Percentiles rank a stretch among this genome's conserved stretches.
Conservation (phyloP, 495 filamentous ascomycete genomes). For the Terfezia claveryi region DNA sequence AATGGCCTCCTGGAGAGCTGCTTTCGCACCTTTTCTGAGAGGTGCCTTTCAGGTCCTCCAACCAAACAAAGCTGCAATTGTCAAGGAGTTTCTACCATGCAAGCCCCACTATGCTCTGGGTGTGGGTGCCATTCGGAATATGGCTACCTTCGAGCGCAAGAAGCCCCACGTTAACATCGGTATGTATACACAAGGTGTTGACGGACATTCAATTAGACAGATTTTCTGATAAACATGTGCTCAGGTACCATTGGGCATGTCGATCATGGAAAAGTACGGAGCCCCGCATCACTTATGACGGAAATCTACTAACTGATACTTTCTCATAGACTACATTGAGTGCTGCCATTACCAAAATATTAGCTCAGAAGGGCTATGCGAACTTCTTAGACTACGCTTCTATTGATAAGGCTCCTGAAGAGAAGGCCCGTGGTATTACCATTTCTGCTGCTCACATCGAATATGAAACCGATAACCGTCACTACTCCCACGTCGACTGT, state of each 20-base stretch:
- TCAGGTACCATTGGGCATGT: slow-evolving; percentile 94
- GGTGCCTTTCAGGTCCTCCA: slow-evolving; percentile 6
- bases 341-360: slow-evolving; percentile 93
- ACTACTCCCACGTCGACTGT: slow-evolving; percentile 99
- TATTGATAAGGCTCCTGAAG: slow-evolving; percentile 97
- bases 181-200: slow-evolving; percentile 21
- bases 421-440: slow-evolving; percentile 98
- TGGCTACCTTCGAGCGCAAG: slow-evolving; percentile 54
- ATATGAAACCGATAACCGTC: slow-evolving; percentile 72
- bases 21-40: slow-evolving; percentile 13
- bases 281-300: neutral
- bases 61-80: neutral
- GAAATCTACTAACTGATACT: slow-evolving; percentile 5
- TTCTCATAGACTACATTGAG: slow-evolving; percentile 68
- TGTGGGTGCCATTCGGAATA: slow-evolving; percentile 15
- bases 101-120: slow-evolving; percentile 8
- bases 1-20: slow-evolving; percentile 21
- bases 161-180: slow-evolving; percentile 98
- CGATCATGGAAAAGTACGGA: slow-evolving; percentile 84
- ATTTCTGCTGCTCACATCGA: slow-evolving; percentile 97
- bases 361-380: slow-evolving; percentile 79
- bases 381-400: slow-evolving; percentile 87
- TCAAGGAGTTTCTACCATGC: slow-evolving; percentile 6
- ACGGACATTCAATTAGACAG: too few relatives aligned
- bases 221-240: neutral